Evolutionary conservation across 495 filamentous ascomycete genomes (phyloP).

Genomic region (Aspergillus biplanus): DNA sequence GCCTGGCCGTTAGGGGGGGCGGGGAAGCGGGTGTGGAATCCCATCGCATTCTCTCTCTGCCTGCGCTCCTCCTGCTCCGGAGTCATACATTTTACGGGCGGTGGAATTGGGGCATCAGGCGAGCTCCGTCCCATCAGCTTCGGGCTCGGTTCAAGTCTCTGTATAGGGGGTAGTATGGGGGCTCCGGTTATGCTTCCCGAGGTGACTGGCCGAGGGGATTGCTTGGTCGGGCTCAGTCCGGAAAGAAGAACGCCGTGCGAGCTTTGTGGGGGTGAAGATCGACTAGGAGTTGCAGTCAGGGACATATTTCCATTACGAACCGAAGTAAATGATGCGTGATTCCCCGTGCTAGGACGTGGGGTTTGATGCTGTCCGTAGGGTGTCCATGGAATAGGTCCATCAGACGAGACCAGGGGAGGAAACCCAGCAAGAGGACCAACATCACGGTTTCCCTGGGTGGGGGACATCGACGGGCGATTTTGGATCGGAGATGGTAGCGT

Average conservation of each 20-base stretch:
- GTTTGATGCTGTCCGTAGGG: slow-evolving; percentile 42
- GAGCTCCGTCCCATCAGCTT: slow-evolving; percentile 55
- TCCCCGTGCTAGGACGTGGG: slow-evolving; percentile 34
- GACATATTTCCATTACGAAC: slow-evolving; percentile 29
- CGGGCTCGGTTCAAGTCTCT: slow-evolving; percentile 52
- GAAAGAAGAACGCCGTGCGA: slow-evolving; percentile 60
- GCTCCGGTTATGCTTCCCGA: slow-evolving; percentile 49
- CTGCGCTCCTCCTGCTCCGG: slow-evolving; percentile 52
- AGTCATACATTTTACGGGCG: slow-evolving; percentile 52
- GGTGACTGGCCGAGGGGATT: slow-evolving; percentile 57
- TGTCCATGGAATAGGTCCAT: slow-evolving; percentile 38
- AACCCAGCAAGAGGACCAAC: slow-evolving; percentile 52
- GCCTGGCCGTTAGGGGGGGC: slow-evolving; percentile 31
- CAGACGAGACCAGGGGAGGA: slow-evolving; percentile 34
- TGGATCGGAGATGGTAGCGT: slow-evolving; percentile 45
- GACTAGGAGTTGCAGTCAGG: slow-evolving; percentile 37
- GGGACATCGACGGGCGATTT: slow-evolving; percentile 54
- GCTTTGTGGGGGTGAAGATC: slow-evolving; percentile 48
- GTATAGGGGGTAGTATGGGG: slow-evolving; percentile 53
- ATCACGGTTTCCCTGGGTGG: slow-evolving; percentile 51
- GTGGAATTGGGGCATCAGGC: slow-evolving; percentile 49
- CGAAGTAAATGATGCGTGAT: slow-evolving; percentile 39
- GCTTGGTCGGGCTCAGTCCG: slow-evolving; percentile 78
- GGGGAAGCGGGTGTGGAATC: slow-evolving; percentile 30
- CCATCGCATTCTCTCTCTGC: slow-evolving; percentile 44